Evolutionary conservation across 1,139 yeast species (phyloP).

Genomic region (Debaryomyces singareniensis): DNA sequence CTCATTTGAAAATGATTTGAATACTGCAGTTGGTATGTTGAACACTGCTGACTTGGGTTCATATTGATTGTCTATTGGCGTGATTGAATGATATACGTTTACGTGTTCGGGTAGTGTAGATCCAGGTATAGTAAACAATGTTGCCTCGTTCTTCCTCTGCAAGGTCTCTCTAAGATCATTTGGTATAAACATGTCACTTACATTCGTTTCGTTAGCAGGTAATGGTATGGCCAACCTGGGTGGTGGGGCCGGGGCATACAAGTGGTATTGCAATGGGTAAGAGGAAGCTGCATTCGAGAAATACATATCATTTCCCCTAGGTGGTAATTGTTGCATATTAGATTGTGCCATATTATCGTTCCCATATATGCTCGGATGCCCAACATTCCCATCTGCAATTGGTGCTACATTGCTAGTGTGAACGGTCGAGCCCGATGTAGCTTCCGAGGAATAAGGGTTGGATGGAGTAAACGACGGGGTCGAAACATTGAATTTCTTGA

Average conservation of each 20-base stretch:
- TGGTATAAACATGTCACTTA: slow-evolving; percentile 66
- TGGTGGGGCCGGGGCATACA: slow-evolving; percentile 87
- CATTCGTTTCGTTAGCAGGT: slow-evolving; percentile 64
- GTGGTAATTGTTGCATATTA: slow-evolving; percentile 6
- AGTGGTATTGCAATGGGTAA: slow-evolving; percentile 76
- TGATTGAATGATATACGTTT: slow-evolving; percentile 79
- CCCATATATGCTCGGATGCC: slow-evolving; percentile 7
- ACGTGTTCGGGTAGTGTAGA: slow-evolving; percentile 69
- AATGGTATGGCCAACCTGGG: slow-evolving; percentile 58
- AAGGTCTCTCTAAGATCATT: slow-evolving; percentile 66
- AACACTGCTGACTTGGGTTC: slow-evolving; percentile 49
- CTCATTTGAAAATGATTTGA: slow-evolving; percentile 70
- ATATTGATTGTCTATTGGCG: slow-evolving; percentile 66
- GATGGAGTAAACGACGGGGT: slow-evolving; percentile 32
- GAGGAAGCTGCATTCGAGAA: slow-evolving; percentile 14
- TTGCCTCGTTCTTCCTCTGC: slow-evolving; percentile 73
- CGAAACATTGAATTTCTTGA: slow-evolving; percentile 26
- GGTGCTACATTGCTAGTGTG: slow-evolving; percentile 6
- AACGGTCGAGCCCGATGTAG: slow-evolving; percentile 3
- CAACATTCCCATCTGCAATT: slow-evolving; percentile 12
- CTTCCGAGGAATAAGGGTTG: slow-evolving; percentile 5
- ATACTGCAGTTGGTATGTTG: slow-evolving; percentile 58
- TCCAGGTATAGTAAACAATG: slow-evolving; percentile 59
- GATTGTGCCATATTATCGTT: slow-evolving; percentile 5
- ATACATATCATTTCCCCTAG: slow-evolving; percentile 13